Evolutionary conservation across 2,329 filamentous ascomycete species (phyloP), one percentile per base, ranked within the genome.

Genomic region (Penicillium sp.): DNA sequence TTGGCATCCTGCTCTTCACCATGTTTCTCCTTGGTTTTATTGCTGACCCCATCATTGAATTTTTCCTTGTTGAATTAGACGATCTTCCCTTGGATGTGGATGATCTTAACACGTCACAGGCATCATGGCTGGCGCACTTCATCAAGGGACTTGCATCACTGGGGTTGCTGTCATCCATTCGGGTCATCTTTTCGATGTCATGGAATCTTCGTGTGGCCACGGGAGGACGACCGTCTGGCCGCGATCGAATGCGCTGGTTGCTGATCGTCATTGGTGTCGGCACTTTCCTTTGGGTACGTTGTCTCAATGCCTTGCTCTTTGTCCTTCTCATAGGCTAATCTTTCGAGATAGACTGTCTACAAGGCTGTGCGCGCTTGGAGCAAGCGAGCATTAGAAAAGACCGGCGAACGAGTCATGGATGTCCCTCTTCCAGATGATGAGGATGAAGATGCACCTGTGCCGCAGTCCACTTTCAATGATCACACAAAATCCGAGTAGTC

Each of bases 1-100:
- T 88, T 2, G 43, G 76, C 18, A 85, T 95, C 53, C 79, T 96
- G 55, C 48, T 89, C 33, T 52, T 83, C 38, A 78, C 84, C 44
- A 77, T 95, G 26, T 97, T 95, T 62, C 35, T 88, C 0, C 81
- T 97, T 47, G 93, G 93, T 37, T 97, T 96, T 61, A 72, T 97
- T 56, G 91, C 90, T 50, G 90, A 97, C 68, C 90, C 90, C 1
- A 88, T 97, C 51, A 85, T 97, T 66, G 88, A 90, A 59, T 73
- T 95, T 27, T 95, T 91, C 74, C 72, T 91, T 46, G 89, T 95
- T 62, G 90, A 90, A 0, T 70, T 82, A 47, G 81, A 83, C 43
- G 81, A 80, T 9, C 73, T 85, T 36, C 72, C 82, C 26, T 54
- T 64, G 6, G 57, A 63, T 27, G 49, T 60, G 18, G 76, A 79